Base-by-base conservation (phyloP, 148 eudicot species). In the Fagopyrum homotropicum region DNA sequence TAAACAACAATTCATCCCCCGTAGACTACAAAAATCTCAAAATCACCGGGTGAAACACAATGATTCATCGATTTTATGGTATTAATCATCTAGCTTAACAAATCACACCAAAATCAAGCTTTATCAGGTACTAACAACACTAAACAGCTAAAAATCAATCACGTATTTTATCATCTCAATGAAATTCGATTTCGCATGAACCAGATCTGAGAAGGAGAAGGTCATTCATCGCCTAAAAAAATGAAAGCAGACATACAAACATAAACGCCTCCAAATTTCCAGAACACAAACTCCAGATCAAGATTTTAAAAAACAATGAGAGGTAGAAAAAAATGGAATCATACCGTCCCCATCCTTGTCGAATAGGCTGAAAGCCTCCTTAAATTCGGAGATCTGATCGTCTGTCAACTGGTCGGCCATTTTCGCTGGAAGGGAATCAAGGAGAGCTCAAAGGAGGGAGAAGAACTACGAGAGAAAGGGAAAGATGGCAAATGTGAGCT, bases 281-380 rank as follows among this genome's bases (percentile, higher is more conserved):
- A 29, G 68, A 60, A 60, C 14, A 60, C 43, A 19, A 12, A 73
- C 17, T 50, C 60, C n/a, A 73, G 15, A 50, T 19, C 75, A 73
- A 19, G 43, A 49, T 7, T 1, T 2, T 1, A 46, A 40, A 60
- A 78, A 73, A 17, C 44, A 35, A 35, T 35, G 40, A 35, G 40
- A 2, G 56, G 66, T 19, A 45, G 56, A 40, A 45, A 49, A 26
- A 72, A 11, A 44, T 17, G 54, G 63, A 35, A 59, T 46, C 76
- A 54, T 76, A 88, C 91, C 91, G 79, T 88, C 91, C 79, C 91
- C 91, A 72, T 88, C 91, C 80, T 88, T 88, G 49, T 88, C 91
- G 77, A 88, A 88, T 11, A 88, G 75, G 80, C 88, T 88, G 76
- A 88, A 88, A 64, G 91, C 91, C 70, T 88, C 91, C 85, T 88